phyloP scores from a whole-genome alignment of 345 rosid genomes.

The Moricandia moricandioides region DNA sequence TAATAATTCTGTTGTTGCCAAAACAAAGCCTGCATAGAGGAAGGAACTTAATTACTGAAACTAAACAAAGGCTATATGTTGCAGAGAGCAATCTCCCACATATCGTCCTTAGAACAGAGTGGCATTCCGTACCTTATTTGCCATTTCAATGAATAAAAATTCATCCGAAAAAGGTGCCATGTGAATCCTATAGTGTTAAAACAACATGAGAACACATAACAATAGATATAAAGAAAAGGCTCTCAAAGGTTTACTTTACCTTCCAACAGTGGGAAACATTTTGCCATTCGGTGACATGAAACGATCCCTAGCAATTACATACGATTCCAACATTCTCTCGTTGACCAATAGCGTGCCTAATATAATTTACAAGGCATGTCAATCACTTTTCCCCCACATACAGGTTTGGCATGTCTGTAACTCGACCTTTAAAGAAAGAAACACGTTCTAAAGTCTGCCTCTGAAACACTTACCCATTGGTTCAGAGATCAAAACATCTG shows the following conservation, averaged over 20 bases:
- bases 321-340: slow-evolving; percentile 97
- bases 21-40: slow-evolving; percentile 70
- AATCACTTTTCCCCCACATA: neutral
- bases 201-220: slow-evolving; percentile 1
- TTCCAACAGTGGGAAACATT: slow-evolving; percentile 94
- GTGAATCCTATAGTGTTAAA: slow-evolving; percentile 72
- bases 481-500: slow-evolving; percentile 93
- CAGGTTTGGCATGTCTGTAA: neutral
- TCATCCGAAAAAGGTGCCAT: slow-evolving; percentile 99
- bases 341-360: slow-evolving; percentile 91
- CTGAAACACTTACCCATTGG: slow-evolving; percentile 75
- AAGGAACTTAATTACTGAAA: neutral
- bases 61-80: neutral
- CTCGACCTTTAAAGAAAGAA: neutral
- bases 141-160: slow-evolving; percentile 90
- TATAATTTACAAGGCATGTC: neutral
- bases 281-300: slow-evolving; percentile 80
- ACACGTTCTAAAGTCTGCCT: neutral
- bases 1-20: slow-evolving; percentile 96
- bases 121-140: slow-evolving; percentile 74
- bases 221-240: neutral
- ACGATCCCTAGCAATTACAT: slow-evolving; percentile 96
- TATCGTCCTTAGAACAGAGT: neutral
- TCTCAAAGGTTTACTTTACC: slow-evolving; percentile 47
- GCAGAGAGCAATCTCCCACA: neutral